Base-by-base conservation (phyloP, 164 flowering plant genomes). In the Aristolochia fimbriata region DNA sequence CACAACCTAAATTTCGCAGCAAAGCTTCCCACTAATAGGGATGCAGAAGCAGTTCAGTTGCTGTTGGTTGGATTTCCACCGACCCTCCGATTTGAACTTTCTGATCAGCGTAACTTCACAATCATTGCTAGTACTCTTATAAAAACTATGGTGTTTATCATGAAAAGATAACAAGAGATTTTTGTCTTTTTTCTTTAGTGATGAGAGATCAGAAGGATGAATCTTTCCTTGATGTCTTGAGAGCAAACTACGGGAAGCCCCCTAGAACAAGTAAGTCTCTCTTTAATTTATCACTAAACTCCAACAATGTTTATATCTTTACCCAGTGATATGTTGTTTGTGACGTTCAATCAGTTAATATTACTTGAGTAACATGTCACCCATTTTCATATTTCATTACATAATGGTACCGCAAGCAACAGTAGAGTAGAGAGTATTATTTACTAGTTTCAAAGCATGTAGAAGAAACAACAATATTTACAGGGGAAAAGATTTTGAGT, bases 11-110 rank as follows among this genome's bases (percentile, higher is more conserved):
- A 75, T 41, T 58, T 68, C 33, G 70, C 76, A 43, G 65, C 71
- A 46, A 79, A 66, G 59, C 51, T 67, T 11, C 79, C 77, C 3
- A 76, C 66, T 68, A 77, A 81, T 23, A 81, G 83, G 75, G 94
- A 84, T 73, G 77, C 85, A 12, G 88, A 84, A 60, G 94, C 86
- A 63, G 83, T 83, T 30, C 86, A 78, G 71, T 67, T 84, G 68
- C 79, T 87, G 37, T 68, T 73, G 25, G 90, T 77, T 71, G 86
- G 88, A 37, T 78, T 77, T 24, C 47, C 84, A 19, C 82, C 86
- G 25, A 81, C 69, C 67, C 78, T 76, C 62, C 65, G 79, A 64
- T 74, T 76, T 60, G 62, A 72, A 31, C 69, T 81, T 65, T 84
- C 58, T 55, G 86, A 84, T 52, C 83, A 78, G 69, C 66, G 89